These are phyloP conservation scores for Vitis riparia DNA, from an alignment of 164 flowering plant species.

Conservation along the genomic window DNA sequence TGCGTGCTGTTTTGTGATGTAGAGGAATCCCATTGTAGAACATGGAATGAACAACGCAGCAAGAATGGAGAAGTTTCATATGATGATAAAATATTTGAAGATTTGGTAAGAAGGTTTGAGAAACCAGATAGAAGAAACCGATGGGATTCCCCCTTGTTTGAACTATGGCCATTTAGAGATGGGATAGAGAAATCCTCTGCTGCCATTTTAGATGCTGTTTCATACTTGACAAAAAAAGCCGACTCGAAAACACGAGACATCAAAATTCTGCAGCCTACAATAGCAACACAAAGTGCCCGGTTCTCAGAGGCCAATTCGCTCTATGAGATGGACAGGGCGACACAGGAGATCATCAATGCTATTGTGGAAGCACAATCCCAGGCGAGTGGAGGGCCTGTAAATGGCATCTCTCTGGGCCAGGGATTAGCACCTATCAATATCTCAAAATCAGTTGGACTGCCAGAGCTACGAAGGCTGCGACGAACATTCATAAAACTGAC, in stretches of 20 bases:
- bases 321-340: conserved; percentile 87
- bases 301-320: conserved; percentile 77
- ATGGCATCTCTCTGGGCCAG: conserved; percentile 56
- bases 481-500: conserved; percentile 87
- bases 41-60: conserved; percentile 76
- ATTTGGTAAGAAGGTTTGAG: conserved; percentile 86
- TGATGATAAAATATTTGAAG: conserved; percentile 79
- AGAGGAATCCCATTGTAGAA: conserved; percentile 58
- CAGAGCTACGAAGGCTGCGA: conserved; percentile 84
- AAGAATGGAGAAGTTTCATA: conserved; percentile 59
- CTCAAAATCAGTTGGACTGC: conserved; percentile 72
- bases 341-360: conserved; percentile 82
- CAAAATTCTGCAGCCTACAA: conserved; percentile 81
- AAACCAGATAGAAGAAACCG: conserved; percentile 80
- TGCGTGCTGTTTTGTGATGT: conserved; percentile 81
- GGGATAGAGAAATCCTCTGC: conserved; percentile 56
- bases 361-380: conserved; percentile 83
- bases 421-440: conserved; percentile 56
- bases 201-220: conserved; percentile 68
- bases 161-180: conserved; percentile 63
- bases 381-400: conserved; percentile 68
- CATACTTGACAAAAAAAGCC: conserved; percentile 72
- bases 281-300: conserved; percentile 79
- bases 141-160: conserved; percentile 97
- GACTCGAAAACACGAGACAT: conserved; percentile 75